Conservation (phyloP, 257 asterid species). For the Solanum chmielewskii region DNA sequence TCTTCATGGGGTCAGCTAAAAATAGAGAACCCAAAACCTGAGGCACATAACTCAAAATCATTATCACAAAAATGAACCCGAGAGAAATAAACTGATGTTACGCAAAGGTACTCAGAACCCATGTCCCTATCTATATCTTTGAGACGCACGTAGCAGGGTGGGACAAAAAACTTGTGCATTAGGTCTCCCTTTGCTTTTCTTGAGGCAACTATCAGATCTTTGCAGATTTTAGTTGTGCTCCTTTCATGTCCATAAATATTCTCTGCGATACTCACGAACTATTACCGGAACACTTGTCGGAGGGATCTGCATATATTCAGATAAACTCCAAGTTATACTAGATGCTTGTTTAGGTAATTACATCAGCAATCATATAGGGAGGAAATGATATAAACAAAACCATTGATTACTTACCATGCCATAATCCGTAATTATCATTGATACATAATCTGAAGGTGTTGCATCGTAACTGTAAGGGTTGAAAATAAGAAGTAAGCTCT, state of each 20-base stretch:
- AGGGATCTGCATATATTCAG: constrained; percentile 51
- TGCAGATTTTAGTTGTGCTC: not conserved
- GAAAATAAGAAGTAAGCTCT: constrained; percentile 7
- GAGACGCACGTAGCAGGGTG: not conserved
- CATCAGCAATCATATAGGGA: not conserved
- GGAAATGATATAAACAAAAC: not conserved
- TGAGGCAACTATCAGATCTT: not conserved
- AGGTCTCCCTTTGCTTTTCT: not conserved
- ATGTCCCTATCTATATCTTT: not conserved
- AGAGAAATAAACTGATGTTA: not conserved
- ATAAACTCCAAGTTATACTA: not conserved
- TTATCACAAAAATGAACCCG: constrained; percentile 8
- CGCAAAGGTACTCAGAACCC: not conserved
- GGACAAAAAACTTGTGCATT: not conserved
- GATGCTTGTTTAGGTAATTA: not conserved
- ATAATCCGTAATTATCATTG: constrained; percentile 76
- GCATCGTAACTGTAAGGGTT: constrained; percentile 59
- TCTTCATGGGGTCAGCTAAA: constrained; percentile 54
- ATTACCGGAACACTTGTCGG: constrained; percentile 84
- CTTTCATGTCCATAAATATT: constrained; percentile 48
- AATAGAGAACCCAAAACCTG: constrained; percentile 6
- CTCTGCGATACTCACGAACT: constrained; percentile 65
- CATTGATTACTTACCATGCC: constrained; percentile 65
- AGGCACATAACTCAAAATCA: not conserved
- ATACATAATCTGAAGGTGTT: constrained; percentile 78